Evolutionary conservation across 176 grass and related monocot species (phyloP).

Genomic region (Typha latifolia): DNA sequence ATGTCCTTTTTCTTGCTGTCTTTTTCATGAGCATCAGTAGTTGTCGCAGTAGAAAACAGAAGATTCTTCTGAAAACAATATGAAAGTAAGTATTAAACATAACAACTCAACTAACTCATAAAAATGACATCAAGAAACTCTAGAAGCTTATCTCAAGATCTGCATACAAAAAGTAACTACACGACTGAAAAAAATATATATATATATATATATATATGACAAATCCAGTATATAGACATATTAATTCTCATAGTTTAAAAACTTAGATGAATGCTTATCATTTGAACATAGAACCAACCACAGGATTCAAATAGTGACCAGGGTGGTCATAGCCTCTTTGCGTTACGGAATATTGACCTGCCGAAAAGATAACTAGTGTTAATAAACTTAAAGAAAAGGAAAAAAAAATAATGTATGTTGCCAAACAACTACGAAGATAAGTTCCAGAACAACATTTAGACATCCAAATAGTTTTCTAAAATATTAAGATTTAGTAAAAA

Average conservation of each 20-base stretch:
- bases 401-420: neutral
- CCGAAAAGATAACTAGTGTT: neutral
- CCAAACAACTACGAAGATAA: neutral
- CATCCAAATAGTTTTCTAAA: neutral
- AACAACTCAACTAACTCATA: neutral
- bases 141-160: neutral
- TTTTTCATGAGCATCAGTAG: constrained; percentile 15
- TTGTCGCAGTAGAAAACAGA: constrained; percentile 36
- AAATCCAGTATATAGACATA: neutral
- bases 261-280: neutral
- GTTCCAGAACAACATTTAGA: neutral
- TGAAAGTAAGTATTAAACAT: neutral
- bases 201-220: no score
- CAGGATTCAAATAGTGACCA: neutral
- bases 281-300: constrained; percentile 12
- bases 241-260: neutral
- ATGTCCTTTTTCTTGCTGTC: constrained; percentile 27
- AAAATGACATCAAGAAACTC: neutral
- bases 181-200: neutral
- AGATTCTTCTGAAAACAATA: constrained; percentile 28
- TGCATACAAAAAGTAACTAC: neutral
- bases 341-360: constrained; percentile 16
- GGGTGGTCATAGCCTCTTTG: constrained; percentile 6
- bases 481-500: neutral
- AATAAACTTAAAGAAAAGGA: neutral